Conservation (phyloP, 1,284 basidiomycete genomes). For the Tilletia horrida region DNA sequence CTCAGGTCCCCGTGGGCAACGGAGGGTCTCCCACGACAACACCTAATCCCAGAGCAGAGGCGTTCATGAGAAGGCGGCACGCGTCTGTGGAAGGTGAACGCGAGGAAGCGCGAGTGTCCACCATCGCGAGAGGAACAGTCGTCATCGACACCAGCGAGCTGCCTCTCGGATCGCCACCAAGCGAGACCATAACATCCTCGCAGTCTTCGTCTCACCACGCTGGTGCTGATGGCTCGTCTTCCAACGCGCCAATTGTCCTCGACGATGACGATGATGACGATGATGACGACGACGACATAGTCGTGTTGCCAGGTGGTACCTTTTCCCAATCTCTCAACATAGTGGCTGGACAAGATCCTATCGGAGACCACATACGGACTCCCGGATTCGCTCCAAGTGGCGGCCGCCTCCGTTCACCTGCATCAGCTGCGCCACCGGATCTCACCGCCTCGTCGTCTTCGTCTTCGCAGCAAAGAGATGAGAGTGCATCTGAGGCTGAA, state of each 20-base stretch:
- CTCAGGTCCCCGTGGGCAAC: neutral
- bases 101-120: neutral
- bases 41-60: neutral
- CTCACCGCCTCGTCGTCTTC: neutral
- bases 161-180: no score
- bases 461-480: neutral
- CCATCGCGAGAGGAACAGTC: no score
- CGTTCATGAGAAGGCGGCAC: neutral
- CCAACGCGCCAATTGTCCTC: neutral
- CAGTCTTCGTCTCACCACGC: no score
- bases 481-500: neutral
- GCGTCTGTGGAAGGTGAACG: neutral
- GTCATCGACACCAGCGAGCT: no score
- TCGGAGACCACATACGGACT: neutral
- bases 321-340: neutral
- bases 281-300: neutral
- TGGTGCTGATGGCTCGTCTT: neutral
- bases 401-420: neutral
- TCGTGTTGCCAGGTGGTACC: neutral
- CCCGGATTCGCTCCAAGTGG: constrained; percentile 5
- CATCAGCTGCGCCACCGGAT: neutral
- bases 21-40: neutral
- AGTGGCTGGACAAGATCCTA: neutral
- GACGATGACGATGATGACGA: neutral
- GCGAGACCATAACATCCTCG: no score